A percentile compares a stretch with the other conserved stretches of the same genome.
These are phyloP conservation scores for Picea glauca DNA, from an alignment of 75 land plant genomes.

Conservation along the genomic window DNA sequence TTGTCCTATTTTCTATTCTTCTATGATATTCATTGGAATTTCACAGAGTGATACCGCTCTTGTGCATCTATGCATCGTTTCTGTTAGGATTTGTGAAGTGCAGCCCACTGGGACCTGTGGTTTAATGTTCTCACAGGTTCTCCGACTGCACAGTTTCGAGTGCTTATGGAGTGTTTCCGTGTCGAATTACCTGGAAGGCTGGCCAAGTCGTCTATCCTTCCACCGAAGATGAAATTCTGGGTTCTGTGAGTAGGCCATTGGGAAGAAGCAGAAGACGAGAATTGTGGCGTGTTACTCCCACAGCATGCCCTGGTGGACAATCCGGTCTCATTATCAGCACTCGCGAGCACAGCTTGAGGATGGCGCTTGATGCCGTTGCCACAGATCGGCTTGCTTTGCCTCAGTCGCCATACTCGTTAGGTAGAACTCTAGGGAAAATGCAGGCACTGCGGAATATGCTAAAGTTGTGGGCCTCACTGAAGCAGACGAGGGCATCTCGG, in stretches of 20 bases:
- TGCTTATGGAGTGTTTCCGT: slow-evolving; percentile 32
- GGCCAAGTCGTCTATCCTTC: slow-evolving; percentile 28
- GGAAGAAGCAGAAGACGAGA: slow-evolving; percentile 30
- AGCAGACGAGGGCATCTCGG: too few species aligned
- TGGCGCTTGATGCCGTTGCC: too few species aligned
- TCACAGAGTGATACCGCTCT: too few species aligned
- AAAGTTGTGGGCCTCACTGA: too few species aligned
- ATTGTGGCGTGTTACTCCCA: slow-evolving; percentile 15
- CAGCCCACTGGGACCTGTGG: slow-evolving; percentile 13
- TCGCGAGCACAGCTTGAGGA: background rate
- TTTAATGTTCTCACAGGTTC: background rate
- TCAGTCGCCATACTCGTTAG: too few species aligned
- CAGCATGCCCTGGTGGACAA: slow-evolving; percentile 29
- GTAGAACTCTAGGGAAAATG: too few species aligned
- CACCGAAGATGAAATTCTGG: slow-evolving; percentile 28
- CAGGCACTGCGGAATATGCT: too few species aligned
- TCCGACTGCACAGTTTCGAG: slow-evolving; percentile 31
- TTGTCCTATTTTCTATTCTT: too few species aligned
- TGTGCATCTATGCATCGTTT: background rate
- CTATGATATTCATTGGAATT: too few species aligned
- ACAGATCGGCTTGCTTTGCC: too few species aligned
- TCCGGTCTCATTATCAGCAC: slow-evolving; percentile 30
- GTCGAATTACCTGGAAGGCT: slow-evolving; percentile 28
- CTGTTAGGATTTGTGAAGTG: background rate
- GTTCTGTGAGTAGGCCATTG: slow-evolving; percentile 24